A percentile compares a stretch with the other conserved stretches of the same genome.
These are phyloP conservation scores for Elongisporangium undulatum DNA, from an alignment of 352 stramenopile species.

Conservation along the genomic window DNA sequence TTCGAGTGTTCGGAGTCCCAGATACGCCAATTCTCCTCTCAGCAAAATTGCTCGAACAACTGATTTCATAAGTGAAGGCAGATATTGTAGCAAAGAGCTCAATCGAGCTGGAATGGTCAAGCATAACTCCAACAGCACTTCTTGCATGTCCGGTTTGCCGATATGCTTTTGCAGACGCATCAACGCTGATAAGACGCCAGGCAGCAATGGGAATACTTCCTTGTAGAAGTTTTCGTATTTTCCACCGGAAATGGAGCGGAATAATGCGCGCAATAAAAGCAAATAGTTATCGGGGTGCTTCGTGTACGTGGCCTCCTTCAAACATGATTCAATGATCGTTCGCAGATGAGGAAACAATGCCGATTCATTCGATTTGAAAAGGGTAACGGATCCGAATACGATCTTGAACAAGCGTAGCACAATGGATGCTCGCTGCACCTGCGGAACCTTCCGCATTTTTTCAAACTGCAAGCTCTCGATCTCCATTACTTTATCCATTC, in stretches of 20 bases:
- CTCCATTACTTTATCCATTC: slow-evolving; percentile 67
- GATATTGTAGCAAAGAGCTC: slow-evolving; percentile 95
- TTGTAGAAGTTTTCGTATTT: slow-evolving; percentile 99
- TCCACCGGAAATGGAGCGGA: slow-evolving; percentile 94
- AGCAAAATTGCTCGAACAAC: slow-evolving; percentile 94
- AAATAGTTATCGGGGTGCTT: slow-evolving; percentile 94
- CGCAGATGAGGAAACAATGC: slow-evolving; percentile 92
- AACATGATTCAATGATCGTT: slow-evolving; percentile 91
- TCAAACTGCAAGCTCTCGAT: slow-evolving; percentile 77
- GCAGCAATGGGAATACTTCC: slow-evolving; percentile 93
- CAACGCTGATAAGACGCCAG: slow-evolving; percentile 90
- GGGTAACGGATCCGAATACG: slow-evolving; percentile 93
- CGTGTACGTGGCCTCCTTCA: slow-evolving; percentile 89
- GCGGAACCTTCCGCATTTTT: slow-evolving; percentile 63
- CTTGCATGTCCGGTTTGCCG: slow-evolving; percentile 77
- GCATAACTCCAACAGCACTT: slow-evolving; percentile 94
- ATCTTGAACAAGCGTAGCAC: slow-evolving; percentile 94
- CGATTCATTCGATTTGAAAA: slow-evolving; percentile 96
- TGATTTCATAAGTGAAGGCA: slow-evolving; percentile 95
- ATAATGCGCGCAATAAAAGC: slow-evolving; percentile 92
- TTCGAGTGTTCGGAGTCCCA: slow-evolving; percentile 95
- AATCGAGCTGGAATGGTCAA: slow-evolving; percentile 95
- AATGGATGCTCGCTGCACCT: slow-evolving; percentile 78
- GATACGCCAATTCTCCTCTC: slow-evolving; percentile 93
- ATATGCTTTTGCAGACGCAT: slow-evolving; percentile 92